Evolutionary conservation across 2,329 filamentous ascomycete species (phyloP).

Genomic region (Chaetomiaceae sp.): DNA sequence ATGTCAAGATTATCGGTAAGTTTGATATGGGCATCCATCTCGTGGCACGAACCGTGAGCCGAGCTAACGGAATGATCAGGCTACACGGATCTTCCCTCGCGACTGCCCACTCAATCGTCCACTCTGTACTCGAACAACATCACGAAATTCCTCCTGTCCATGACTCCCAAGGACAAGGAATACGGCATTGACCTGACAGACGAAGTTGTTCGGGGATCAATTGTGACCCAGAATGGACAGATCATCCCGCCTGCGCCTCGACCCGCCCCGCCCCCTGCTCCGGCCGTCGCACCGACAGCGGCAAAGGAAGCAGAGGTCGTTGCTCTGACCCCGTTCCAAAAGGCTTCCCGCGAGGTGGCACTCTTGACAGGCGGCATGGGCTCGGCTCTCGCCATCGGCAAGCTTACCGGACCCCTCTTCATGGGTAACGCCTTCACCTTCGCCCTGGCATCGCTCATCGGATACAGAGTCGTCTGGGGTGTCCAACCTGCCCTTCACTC

Average conservation of each 20-base stretch:
- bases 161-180: conserved; percentile 69
- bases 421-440: conserved; percentile 88
- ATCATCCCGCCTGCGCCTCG: conserved; percentile 72
- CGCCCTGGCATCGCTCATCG: conserved; percentile 75
- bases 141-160: conserved; percentile 79
- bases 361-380: conserved; percentile 74
- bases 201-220: conserved; percentile 79
- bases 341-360: conserved; percentile 69
- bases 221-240: conserved; percentile 74
- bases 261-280: conserved; percentile 55
- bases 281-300: conserved; percentile 47
- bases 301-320: conserved; percentile 55
- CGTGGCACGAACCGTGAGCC: neutral
- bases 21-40: neutral
- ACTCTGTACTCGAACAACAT: conserved; percentile 93
- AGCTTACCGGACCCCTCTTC: conserved; percentile 74
- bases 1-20: conserved; percentile 77
- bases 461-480: conserved; percentile 85
- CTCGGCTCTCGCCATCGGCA: conserved; percentile 68
- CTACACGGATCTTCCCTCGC: conserved; percentile 83
- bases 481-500: conserved; percentile 79
- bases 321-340: conserved; percentile 76
- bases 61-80: conserved; percentile 40
- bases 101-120: conserved; percentile 81
- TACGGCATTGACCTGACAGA: conserved; percentile 78